These are phyloP conservation scores for Arthrobotrys sphaeroides DNA, from an alignment of 2,329 filamentous ascomycete genomes.

Conservation along the genomic window DNA sequence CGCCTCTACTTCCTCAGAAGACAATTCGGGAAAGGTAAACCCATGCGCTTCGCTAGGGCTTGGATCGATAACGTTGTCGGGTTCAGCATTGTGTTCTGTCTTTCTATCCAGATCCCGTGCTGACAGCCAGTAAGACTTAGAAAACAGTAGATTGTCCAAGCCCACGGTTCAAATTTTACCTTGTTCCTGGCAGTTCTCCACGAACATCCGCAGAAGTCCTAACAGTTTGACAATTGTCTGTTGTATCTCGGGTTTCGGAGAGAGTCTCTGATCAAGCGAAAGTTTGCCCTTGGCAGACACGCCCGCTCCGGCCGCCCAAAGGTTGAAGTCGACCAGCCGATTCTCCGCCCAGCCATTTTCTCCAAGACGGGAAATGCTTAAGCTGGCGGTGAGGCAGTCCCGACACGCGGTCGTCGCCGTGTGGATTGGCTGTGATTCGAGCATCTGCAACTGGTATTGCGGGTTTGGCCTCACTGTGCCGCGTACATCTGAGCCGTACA, in stretches of 20 bases:
- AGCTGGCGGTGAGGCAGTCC: not conserved
- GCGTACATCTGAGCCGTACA: not conserved
- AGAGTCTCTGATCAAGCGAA: slow-evolving; percentile 30
- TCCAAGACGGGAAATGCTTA: slow-evolving; percentile 18
- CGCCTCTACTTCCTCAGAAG: slow-evolving; percentile 10
- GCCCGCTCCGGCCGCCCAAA: slow-evolving; percentile 39
- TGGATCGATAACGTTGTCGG: not conserved
- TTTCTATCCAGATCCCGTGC: not conserved
- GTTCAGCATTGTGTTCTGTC: not conserved
- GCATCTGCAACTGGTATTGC: not conserved
- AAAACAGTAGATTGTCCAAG: too few relatives aligned
- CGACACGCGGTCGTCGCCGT: slow-evolving; percentile 28
- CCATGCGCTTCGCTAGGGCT: not conserved
- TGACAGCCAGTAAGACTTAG: not conserved
- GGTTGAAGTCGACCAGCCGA: slow-evolving; percentile 37
- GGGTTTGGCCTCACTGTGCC: too few relatives aligned
- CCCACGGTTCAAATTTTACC: not conserved
- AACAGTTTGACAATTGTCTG: slow-evolving; percentile 25
- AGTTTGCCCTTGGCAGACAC: slow-evolving; percentile 38
- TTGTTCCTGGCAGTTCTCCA: slow-evolving; percentile 18
- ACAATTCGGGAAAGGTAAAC: not conserved
- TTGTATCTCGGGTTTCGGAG: slow-evolving; percentile 20
- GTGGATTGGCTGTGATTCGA: not conserved
- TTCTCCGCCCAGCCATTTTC: slow-evolving; percentile 44
- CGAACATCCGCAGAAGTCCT: slow-evolving; percentile 30